A percentile compares a stretch with the other conserved stretches of the same genome.
phyloP scores from a whole-genome alignment of 441 rosid species.

The Croton setiger region DNA sequence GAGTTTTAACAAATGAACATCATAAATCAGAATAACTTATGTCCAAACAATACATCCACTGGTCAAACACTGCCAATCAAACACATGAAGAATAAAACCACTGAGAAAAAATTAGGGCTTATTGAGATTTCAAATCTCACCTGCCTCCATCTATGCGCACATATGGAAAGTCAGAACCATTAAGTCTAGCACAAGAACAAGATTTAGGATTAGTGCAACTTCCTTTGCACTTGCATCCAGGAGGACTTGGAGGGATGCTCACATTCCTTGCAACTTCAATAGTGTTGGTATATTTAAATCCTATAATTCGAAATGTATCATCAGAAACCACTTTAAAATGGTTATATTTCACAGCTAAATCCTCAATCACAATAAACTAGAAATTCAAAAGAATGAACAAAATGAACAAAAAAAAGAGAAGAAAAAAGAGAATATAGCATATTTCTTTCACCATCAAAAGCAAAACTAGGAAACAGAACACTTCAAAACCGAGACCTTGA shows the following conservation, averaged over 20 bases:
- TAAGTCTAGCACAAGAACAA: slow-evolving; percentile 54
- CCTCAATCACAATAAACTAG: not conserved
- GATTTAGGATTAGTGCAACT: slow-evolving; percentile 36
- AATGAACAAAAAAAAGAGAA: not conserved
- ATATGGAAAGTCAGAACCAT: slow-evolving; percentile 56
- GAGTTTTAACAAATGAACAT: not conserved
- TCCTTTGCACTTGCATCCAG: slow-evolving; percentile 52
- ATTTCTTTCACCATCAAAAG: not conserved
- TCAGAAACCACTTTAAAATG: not conserved
- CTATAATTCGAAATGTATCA: slow-evolving; percentile 30
- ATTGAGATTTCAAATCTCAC: slow-evolving; percentile 31
- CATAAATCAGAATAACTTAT: not conserved
- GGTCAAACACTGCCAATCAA: not conserved
- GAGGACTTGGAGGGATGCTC: slow-evolving; percentile 30
- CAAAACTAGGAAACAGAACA: not conserved
- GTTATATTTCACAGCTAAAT: not conserved
- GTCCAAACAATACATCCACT: not conserved
- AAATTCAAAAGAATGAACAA: not conserved
- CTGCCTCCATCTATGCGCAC: slow-evolving; percentile 47
- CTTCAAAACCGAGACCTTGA: not conserved
- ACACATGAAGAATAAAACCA: slow-evolving; percentile 2
- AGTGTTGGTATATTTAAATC: slow-evolving; percentile 40
- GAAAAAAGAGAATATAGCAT: not conserved
- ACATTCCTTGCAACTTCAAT: slow-evolving; percentile 35
- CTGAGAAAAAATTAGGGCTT: not conserved